phyloP scores from a whole-genome alignment of 2,329 filamentous ascomycete genomes.

The Eurotiales sp. region DNA sequence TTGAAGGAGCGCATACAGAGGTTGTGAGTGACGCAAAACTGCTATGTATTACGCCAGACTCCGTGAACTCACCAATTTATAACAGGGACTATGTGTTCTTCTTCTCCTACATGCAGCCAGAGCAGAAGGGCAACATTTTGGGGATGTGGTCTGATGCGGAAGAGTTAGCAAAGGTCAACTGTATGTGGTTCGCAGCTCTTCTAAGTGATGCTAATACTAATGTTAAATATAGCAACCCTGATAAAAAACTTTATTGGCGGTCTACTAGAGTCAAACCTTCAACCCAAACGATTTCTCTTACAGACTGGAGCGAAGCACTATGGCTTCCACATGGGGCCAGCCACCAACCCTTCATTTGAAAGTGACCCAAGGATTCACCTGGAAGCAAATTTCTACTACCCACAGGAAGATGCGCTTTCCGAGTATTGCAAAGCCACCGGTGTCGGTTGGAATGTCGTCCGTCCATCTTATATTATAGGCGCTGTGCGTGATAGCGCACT shows the following conservation, averaged over 20 bases:
- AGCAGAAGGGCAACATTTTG: slow-evolving; percentile 4
- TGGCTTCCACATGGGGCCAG: slow-evolving; percentile 9
- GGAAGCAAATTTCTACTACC: slow-evolving; percentile 10
- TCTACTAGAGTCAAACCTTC: neutral
- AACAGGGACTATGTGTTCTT: slow-evolving; percentile 8
- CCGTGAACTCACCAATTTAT: neutral
- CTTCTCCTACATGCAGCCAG: slow-evolving; percentile 10
- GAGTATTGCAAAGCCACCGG: slow-evolving; percentile 6
- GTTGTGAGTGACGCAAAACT: neutral
- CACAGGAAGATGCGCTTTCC: slow-evolving; percentile 5
- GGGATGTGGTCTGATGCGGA: slow-evolving; percentile 8
- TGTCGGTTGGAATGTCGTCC: slow-evolving; percentile 5
- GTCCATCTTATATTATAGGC: slow-evolving; percentile 10
- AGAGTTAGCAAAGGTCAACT: slow-evolving; percentile 1
- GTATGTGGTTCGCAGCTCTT: neutral
- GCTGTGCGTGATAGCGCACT: slow-evolving; percentile 5
- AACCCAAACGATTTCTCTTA: slow-evolving; percentile 8
- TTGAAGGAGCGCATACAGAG: neutral
- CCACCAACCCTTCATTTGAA: slow-evolving; percentile 10
- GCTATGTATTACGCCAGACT: neutral
- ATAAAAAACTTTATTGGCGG: slow-evolving; percentile 6
- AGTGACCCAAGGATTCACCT: slow-evolving; percentile 2
- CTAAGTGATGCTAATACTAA: neutral
- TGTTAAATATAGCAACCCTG: neutral
- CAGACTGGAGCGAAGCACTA: slow-evolving; percentile 10